Evolutionary conservation across 768 basidiomycete genomes (phyloP).

Genomic region (Agrocybe pediades): DNA sequence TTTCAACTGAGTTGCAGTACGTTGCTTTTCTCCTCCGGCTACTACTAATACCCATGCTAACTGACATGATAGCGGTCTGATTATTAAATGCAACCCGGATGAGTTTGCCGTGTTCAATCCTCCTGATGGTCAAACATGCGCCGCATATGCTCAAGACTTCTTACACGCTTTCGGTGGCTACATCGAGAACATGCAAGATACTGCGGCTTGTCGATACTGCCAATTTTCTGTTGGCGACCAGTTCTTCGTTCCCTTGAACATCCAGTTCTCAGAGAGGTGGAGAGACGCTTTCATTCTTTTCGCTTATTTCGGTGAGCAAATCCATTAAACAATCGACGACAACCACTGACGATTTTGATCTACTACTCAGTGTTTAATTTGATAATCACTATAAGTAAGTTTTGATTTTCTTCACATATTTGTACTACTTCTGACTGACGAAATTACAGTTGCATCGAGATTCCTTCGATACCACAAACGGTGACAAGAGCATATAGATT

Average conservation of each 20-base stretch:
- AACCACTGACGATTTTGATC: not conserved
- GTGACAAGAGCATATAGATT: conserved; percentile 25
- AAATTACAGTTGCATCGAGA: conserved; percentile 57
- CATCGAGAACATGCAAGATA: conserved; percentile 65
- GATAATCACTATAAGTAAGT: conserved; percentile 50
- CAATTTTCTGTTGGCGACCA: conserved; percentile 68
- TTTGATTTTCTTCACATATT: not conserved
- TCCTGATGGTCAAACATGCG: conserved; percentile 74
- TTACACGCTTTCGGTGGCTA: conserved; percentile 68
- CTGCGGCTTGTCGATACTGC: conserved; percentile 70
- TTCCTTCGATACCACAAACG: conserved; percentile 74
- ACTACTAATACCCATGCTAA: conserved; percentile 11
- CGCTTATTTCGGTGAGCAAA: conserved; percentile 53
- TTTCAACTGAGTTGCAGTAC: conserved; percentile 77
- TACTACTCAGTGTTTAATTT: conserved; percentile 63
- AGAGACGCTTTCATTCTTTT: conserved; percentile 69
- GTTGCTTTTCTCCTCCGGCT: conserved; percentile 14
- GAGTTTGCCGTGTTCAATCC: conserved; percentile 78
- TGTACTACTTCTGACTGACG: not conserved
- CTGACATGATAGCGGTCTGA: conserved; percentile 48
- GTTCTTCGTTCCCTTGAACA: conserved; percentile 70
- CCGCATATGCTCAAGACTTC: conserved; percentile 70
- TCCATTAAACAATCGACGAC: not conserved
- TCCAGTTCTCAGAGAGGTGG: conserved; percentile 63
- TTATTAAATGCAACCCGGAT: conserved; percentile 60